Evolutionary conservation across 495 filamentous ascomycete species (phyloP).

Genomic region (Aspergillus incahuasiensis): DNA sequence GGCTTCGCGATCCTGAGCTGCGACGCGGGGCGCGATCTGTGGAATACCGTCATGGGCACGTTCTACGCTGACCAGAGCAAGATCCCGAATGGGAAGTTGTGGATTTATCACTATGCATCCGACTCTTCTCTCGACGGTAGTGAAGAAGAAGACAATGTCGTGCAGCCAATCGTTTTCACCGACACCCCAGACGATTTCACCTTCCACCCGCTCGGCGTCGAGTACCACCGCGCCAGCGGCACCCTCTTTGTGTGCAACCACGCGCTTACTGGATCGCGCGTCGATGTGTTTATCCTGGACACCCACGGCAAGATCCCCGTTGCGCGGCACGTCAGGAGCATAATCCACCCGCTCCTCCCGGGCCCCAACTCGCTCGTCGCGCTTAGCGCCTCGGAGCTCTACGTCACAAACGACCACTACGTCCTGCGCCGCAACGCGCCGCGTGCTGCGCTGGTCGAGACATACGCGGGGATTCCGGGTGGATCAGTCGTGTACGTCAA

Average conservation of each 20-base stretch:
- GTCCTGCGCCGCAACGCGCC: slow-evolving; percentile 20
- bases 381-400: slow-evolving; percentile 36
- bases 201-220: slow-evolving; percentile 46
- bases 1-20: slow-evolving; percentile 38
- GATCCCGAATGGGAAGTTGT: slow-evolving; percentile 30
- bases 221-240: slow-evolving; percentile 30
- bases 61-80: slow-evolving; percentile 12
- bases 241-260: slow-evolving; percentile 32
- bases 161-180: slow-evolving; percentile 23
- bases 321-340: slow-evolving; percentile 27
- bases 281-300: slow-evolving; percentile 49
- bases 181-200: slow-evolving; percentile 24
- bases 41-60: slow-evolving; percentile 48
- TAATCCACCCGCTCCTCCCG: slow-evolving; percentile 27
- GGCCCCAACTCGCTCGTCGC: slow-evolving; percentile 49
- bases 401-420: slow-evolving; percentile 50
- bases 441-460: slow-evolving; percentile 26
- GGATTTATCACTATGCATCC: slow-evolving; percentile 31
- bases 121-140: no score
- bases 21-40: slow-evolving; percentile 39
- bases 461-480: slow-evolving; percentile 29
- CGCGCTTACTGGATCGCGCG: slow-evolving; percentile 29
- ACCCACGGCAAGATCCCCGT: slow-evolving; percentile 15
- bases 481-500: slow-evolving; percentile 37
- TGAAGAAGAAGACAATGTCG: background rate